Evolutionary conservation across 495 filamentous ascomycete species (phyloP).

Genomic region (Penicillium parvum): DNA sequence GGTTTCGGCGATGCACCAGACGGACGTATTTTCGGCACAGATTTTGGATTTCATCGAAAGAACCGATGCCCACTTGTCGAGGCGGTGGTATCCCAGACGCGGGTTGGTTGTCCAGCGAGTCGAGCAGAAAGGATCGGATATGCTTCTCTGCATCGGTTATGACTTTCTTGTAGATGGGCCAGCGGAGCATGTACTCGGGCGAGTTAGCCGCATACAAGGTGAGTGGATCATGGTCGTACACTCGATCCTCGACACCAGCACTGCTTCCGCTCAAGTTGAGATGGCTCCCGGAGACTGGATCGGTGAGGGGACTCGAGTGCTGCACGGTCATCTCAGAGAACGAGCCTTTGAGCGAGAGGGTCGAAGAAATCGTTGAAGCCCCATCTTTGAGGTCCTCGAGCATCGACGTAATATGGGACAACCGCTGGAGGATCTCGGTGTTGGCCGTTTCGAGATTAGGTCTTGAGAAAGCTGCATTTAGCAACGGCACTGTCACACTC

Average conservation of each 20-base stretch:
- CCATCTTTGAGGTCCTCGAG: conserved; percentile 24
- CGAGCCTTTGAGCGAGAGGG: conserved; percentile 15
- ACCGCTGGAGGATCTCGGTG: conserved; percentile 20
- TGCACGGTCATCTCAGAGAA: conserved; percentile 16
- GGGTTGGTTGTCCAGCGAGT: conserved; percentile 18
- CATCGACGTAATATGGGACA: conserved; percentile 20
- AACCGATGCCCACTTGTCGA: conserved; percentile 12
- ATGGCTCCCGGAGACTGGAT: conserved; percentile 11
- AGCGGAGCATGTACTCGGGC: conserved; percentile 26
- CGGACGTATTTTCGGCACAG: conserved; percentile 18
- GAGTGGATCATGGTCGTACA: conserved; percentile 19
- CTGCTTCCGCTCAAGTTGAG: conserved; percentile 1
- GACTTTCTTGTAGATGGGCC: conserved; percentile 22
- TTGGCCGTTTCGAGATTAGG: conserved; percentile 16
- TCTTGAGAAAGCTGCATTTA: conserved; percentile 11
- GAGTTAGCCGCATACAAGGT: conserved; percentile 23
- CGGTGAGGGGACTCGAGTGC: conserved; percentile 12
- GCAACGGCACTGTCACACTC: neutral
- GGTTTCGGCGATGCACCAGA: conserved; percentile 19
- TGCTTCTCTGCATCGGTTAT: conserved; percentile 22
- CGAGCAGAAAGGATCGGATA: conserved; percentile 24
- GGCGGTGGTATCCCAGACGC: conserved; percentile 3
- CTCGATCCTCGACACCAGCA: conserved; percentile 15
- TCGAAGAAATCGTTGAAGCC: conserved; percentile 12
- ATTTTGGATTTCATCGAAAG: conserved; percentile 16